Percentiles rank a stretch among this genome's conserved stretches.
phyloP scores from a whole-genome alignment of 495 filamentous ascomycete genomes.

The Recurvomyces mirabilis region DNA sequence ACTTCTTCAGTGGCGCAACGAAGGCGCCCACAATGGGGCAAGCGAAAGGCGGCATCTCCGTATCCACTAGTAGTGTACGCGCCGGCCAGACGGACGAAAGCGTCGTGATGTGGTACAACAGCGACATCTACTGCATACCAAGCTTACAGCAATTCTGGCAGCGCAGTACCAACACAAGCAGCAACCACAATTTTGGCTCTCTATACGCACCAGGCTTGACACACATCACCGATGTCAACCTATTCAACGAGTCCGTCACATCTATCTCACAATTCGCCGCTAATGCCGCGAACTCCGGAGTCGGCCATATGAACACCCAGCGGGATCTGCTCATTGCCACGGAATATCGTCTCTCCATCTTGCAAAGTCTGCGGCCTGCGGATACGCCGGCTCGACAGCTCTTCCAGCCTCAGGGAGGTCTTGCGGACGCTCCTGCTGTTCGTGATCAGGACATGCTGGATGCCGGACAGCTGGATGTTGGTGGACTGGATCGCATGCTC shows the following conservation, averaged over 20 bases:
- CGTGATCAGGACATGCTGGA: constrained; percentile 28
- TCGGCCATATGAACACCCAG: constrained; percentile 21
- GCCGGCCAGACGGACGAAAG: constrained; percentile 28
- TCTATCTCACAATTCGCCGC: constrained; percentile 23
- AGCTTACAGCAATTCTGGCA: constrained; percentile 29
- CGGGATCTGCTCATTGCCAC: constrained; percentile 24
- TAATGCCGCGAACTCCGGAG: neutral
- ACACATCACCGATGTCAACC: constrained; percentile 21
- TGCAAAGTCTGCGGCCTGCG: constrained; percentile 13
- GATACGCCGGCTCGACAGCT: neutral
- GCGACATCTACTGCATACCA: constrained; percentile 28
- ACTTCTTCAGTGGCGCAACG: constrained; percentile 38
- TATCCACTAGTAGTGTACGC: constrained; percentile 27
- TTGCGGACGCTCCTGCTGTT: neutral
- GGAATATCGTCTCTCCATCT: constrained; percentile 30
- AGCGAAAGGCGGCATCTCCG: constrained; percentile 53
- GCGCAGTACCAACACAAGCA: constrained; percentile 20
- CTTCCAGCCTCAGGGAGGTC: constrained; percentile 2
- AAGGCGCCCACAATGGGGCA: constrained; percentile 29
- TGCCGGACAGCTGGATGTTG: constrained; percentile 29
- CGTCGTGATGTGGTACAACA: constrained; percentile 32
- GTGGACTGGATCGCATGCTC: constrained; percentile 31
- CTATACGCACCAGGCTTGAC: constrained; percentile 24
- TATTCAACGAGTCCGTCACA: constrained; percentile 24
- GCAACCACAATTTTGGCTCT: constrained; percentile 16